Evolutionary conservation across 202 grass and related monocot genomes (phyloP), one percentile per base, ranked within the genome.

Genomic region (Schoenoplectus triqueter): DNA sequence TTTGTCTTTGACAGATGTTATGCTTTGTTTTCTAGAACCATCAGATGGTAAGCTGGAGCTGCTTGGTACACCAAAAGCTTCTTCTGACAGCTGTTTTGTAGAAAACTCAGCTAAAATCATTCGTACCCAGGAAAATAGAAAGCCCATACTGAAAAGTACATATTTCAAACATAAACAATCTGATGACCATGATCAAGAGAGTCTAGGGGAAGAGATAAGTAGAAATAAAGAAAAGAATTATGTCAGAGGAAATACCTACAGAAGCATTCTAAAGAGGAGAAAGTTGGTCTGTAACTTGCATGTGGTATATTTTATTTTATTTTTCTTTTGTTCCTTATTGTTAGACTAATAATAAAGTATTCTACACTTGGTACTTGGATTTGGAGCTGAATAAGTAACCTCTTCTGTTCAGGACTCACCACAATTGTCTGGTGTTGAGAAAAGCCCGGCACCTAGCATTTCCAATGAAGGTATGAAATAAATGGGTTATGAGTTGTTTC

Each of bases 261-360:
- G 46, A 80, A 78, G 81, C 87, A 75, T 85, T 52, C 63, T 80
- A 64, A 98, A 98, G 80, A 98, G 77, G 84, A 92, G 88, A 92
- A 98, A 93, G 81, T 5, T 88, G 77, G 46, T 72, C 70, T 57
- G 75, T 80, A 84, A 84, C 80, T 75, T 86, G 42, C 71, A 90
- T 83, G 81, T 60, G 63, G 92, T 97, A 88, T 84, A n/a, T 66
- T 56, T 9, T 52, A 59, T 59, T 78, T 78, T 51, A 74, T 90
- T 31, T 31, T 31, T 62, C 51, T 41, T 7, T 77, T 84, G 18
- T 80, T 86, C 57, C 51, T 42, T 41, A 65, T 62, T 71, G 82
- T 22, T 5, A 41, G 74, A 40, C 13, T 73, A 76, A 11, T 17
- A 82, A 56, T 56, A 15, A 76, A 76, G 21, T 40, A 81, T 60